Percentiles rank a stretch among this genome's conserved stretches.
phyloP scores from a whole-genome alignment of 2,329 filamentous ascomycete genomes.

The Hymenoscyphus occultus region DNA sequence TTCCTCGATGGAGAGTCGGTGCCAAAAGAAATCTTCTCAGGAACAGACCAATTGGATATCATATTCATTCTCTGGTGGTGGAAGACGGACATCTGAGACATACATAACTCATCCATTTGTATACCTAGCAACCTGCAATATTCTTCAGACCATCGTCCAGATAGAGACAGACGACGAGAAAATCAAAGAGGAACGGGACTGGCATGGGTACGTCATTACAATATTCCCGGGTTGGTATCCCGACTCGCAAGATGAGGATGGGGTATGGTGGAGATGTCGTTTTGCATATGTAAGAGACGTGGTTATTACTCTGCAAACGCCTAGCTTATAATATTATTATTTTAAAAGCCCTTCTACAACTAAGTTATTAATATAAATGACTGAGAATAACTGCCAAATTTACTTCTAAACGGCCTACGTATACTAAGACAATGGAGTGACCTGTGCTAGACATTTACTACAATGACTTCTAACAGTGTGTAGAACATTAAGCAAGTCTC shows the following conservation, averaged over 20 bases:
- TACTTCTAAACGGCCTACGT: too few species aligned
- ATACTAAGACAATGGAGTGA: too few species aligned
- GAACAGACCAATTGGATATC: constrained; percentile 26
- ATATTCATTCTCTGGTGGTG: constrained; percentile 24
- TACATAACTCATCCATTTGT: constrained; percentile 28
- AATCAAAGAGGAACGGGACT: constrained; percentile 24
- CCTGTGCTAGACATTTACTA: too few species aligned
- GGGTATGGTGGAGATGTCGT: constrained; percentile 30
- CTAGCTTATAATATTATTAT: too few species aligned
- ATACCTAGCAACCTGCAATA: constrained; percentile 23
- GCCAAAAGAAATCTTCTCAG: constrained; percentile 24
- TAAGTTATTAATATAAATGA: too few species aligned
- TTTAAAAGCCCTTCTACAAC: too few species aligned
- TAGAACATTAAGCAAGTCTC: too few species aligned
- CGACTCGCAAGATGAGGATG: constrained; percentile 19
- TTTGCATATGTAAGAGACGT: constrained; percentile 21
- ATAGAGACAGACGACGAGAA: constrained; percentile 18
- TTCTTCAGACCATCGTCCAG: constrained; percentile 16
- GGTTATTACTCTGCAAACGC: too few species aligned
- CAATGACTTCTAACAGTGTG: too few species aligned
- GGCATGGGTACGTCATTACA: constrained; percentile 27
- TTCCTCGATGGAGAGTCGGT: constrained; percentile 26
- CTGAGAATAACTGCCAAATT: too few species aligned
- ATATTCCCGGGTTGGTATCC: constrained; percentile 28
- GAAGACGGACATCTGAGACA: constrained; percentile 21